Evolutionary conservation across 2,329 filamentous ascomycete species (phyloP), one percentile per base, ranked within the genome.

Genomic region (Polytolypa hystricis): DNA sequence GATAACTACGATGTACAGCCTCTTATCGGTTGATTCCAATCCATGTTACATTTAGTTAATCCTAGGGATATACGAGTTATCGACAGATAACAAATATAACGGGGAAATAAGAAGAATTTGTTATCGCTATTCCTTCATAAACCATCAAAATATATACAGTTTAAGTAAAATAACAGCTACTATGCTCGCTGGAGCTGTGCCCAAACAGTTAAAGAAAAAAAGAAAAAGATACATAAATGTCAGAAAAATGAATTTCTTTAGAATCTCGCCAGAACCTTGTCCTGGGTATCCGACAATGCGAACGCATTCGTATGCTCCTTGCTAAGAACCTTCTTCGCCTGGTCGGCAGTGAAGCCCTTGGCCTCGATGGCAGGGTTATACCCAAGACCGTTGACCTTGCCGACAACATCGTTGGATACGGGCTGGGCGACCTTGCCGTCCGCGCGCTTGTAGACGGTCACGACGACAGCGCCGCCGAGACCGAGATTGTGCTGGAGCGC

Each of bases 281-380:
- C 65, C 60, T 77, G 65, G 4, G 73, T 79, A 55, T 93, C 84
- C 53, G 79, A 75, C 63, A 93, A 50, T 32, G 87, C 87, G 79
- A 81, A 94, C 14, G 77, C 76, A 53, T 73, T 80, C 31, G 58
- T 59, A 49, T 68, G 73, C 61, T 73, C 80, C 67, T 80, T 85
- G 54, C 81, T 79, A 48, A 85, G 74, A 15, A 76, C 72, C 27
- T 64, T 64, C 42, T 79, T 80, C 10, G 70, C 72, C 65, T 95
- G 85, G 46, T 70, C 76, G 42, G 72, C 73, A 0, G 86, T 93
- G 60, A 94, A 93, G 1, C 86, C 87, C 67, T 80, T 86, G 10
- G 89, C 89, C 61, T 83, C 79, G 4, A 86, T 79, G 3, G 89
- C 89, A 14, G 89, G 89, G 58, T 96, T 96, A 53, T 96, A 96